Evolutionary conservation across 2,329 filamentous ascomycete genomes (phyloP), one percentile per base, ranked within the genome.

Genomic region (Fusarium gaditjirri): DNA sequence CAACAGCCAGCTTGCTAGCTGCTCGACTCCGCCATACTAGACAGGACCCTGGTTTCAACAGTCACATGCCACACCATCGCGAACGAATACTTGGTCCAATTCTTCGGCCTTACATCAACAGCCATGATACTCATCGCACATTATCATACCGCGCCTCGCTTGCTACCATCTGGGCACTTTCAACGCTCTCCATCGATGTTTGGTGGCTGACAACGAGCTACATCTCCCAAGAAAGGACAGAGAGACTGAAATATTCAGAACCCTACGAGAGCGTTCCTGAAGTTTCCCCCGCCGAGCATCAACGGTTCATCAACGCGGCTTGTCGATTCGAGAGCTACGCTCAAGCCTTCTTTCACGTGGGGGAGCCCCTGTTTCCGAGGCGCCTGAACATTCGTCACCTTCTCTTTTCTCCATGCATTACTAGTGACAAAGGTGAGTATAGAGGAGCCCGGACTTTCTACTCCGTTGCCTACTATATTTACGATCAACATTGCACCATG

Each of bases 381-480:
- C 17, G 42, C 8, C 3, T 8, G 12, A 4, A 7, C 3, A 25
- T 50, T 39, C 27, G 47, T 13, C 4, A 27, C 8, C 25, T 23
- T 23, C 17, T 61, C 3, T 43, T 38, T 6, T n/a, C 25, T 2
- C 23, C 23, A 17, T 19, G 16, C 14, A 12, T n/a, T 4, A 10
- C 12, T 19, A 16, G 19, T 5, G 12, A 4, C 3, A 19, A 43
- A 1, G 8, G 6, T 8, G 2, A 4, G 12, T 12, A 1, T 7
- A 5, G 12, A 3, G 12, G 27, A 3, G 14, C 23, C 3, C 8
- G 11, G 11, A 19, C 33, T 3, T 55, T 46, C n/a, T 61, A 61
- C 21, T 38, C 21, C 6, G 25, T 44, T 19, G 17, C 17, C 12
- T 44, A 31, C 9, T 55, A 44, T 16, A 21, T 55, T 14, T 54